Evolutionary conservation across 148 eudicot species (phyloP).

Genomic region (Camellia granthamiana): DNA sequence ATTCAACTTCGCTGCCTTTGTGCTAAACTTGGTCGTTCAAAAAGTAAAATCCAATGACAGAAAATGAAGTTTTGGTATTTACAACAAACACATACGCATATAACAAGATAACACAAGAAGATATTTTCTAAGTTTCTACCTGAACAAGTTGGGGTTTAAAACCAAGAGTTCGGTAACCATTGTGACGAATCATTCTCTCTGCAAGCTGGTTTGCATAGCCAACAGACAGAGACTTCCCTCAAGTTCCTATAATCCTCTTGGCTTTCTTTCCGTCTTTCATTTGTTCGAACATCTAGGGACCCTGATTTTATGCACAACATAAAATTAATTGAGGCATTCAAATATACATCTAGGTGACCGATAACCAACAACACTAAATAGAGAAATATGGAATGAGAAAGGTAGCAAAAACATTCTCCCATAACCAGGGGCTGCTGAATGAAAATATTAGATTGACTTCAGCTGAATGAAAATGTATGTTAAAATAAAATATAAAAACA

Average conservation of each 20-base stretch:
- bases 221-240: constrained; percentile 76
- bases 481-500: too few species aligned
- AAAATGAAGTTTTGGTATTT: not conserved
- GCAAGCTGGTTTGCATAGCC: constrained; percentile 97
- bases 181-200: constrained; percentile 89
- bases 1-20: constrained; percentile 11
- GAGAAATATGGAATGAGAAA: not conserved
- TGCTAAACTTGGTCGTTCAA: not conserved
- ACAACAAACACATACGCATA: not conserved
- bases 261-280: constrained; percentile 48
- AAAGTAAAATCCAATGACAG: not conserved
- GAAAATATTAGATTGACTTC: too few species aligned
- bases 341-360: not conserved
- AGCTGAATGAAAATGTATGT: too few species aligned
- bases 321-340: not conserved
- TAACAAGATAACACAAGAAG: not conserved
- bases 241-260: constrained; percentile 59
- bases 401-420: not conserved
- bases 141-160: constrained; percentile 86
- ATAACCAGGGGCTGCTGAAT: too few species aligned
- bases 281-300: constrained; percentile 61
- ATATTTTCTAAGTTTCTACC: constrained; percentile 27
- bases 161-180: constrained; percentile 87
- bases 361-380: not conserved
- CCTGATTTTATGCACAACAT: constrained; percentile 30